Percentiles rank a stretch among this genome's conserved stretches.
Conservation (phyloP, 306 rosid species). For the Myrica gale region DNA sequence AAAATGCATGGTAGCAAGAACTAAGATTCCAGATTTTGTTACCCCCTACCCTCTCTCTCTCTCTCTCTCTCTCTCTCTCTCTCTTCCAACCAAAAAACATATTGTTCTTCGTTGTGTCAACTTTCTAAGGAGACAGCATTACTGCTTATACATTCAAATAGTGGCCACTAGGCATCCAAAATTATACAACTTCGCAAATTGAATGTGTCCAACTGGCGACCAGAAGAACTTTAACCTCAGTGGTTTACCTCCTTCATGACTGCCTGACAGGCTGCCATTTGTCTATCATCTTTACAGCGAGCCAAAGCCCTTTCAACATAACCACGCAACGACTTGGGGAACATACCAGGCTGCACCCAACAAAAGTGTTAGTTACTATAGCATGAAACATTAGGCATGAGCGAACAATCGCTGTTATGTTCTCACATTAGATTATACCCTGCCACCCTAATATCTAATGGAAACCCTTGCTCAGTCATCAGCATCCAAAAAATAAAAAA, state of each 20-base stretch:
- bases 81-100: no score
- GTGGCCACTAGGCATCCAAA: not conserved
- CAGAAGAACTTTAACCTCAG: slow-evolving; percentile 9
- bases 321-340: slow-evolving; percentile 86
- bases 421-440: not conserved
- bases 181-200: no score
- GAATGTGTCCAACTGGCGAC: not conserved
- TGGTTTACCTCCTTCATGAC: slow-evolving; percentile 81
- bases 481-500: not conserved
- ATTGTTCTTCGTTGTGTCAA: no score
- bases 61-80: no score
- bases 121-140: not conserved
- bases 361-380: slow-evolving; percentile 20
- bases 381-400: not conserved
- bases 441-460: not conserved
- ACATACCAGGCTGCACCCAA: slow-evolving; percentile 76
- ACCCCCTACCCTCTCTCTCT: no score
- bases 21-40: not conserved
- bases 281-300: slow-evolving; percentile 86
- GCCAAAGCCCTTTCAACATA: slow-evolving; percentile 96
- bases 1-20: not conserved
- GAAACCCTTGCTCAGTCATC: not conserved
- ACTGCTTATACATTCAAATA: not conserved
- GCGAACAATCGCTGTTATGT: not conserved
- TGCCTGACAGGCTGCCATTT: slow-evolving; percentile 76